Base-by-base conservation (phyloP, 2,329 filamentous ascomycete genomes). In the Atkinsonella hypoxylon region DNA sequence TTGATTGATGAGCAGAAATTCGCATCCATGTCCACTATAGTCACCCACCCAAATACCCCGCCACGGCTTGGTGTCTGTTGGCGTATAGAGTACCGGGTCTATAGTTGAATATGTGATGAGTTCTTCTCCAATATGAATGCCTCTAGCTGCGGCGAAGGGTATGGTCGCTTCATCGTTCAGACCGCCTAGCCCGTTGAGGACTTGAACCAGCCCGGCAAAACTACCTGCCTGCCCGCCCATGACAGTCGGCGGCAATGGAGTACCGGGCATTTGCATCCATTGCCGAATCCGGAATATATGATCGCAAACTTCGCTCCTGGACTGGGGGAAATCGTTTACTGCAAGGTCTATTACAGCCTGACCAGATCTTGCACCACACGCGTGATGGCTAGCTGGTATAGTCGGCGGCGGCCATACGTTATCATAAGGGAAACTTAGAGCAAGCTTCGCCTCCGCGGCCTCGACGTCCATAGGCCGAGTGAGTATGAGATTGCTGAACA, bases 1-100 rank as follows among this genome's bases (percentile, higher is more conserved):
- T 61, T 98, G 93, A 57, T 89, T 73, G 44, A 97, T 71, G 12
- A 94, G 72, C 4, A 97, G 62, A 51, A 96, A 95, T 65, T 97
- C 91, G 64, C 85, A 90, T 1, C 90, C 89, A 59, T 97, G 90
- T 0, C 80, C 82, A 26, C 82, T 85, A 61, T 95, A 96, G 63
- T 96, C 90, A 0, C 90, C 90, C 15, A 89, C 85, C 86, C 88
- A 97, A 31, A 98, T 88, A 0, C 91, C 91, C 55, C 89, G 82
- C 72, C 83, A 96, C 0, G 89, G 90, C 62, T 89, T 91, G 50
- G 82, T 75, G 10, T 70, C 64, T 0, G 89, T 95, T 0, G 91
- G 89, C 0, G 82, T 93, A 63, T 95, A 96, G n/a, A 85, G 67
- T 2, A 70, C 70, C 3, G 82, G 78, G 42, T 89, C 81, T 1